These are phyloP conservation scores for Xylariaceae sp. DNA, from an alignment of 2,329 filamentous ascomycete genomes.

Conservation along the genomic window DNA sequence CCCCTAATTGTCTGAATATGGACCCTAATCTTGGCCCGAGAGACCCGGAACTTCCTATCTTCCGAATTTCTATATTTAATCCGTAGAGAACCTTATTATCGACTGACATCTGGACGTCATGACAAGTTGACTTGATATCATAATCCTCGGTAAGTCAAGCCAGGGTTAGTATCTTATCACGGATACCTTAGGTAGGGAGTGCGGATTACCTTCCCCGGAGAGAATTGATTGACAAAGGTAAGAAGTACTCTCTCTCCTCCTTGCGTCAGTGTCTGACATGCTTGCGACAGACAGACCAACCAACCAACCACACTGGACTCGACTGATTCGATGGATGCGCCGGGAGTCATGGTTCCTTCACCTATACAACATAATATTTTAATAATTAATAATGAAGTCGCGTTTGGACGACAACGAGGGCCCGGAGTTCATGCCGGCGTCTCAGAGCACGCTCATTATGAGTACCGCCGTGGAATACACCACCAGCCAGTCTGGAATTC, in stretches of 20 bases:
- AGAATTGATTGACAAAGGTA: not conserved
- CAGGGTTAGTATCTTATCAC: no score
- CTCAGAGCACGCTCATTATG: conserved; percentile 28
- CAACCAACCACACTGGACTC: no score
- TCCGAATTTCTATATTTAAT: not conserved
- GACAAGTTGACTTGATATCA: not conserved
- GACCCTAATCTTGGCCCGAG: no score
- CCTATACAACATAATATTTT: not conserved
- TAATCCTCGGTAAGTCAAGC: no score
- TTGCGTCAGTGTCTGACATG: not conserved
- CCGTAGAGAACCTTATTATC: not conserved
- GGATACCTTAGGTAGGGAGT: no score
- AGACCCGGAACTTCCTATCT: no score
- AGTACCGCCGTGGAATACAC: conserved; percentile 51
- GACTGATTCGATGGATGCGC: no score
- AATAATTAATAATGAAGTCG: not conserved
- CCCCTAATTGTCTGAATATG: no score
- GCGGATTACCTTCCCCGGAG: no score
- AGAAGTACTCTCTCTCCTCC: not conserved
- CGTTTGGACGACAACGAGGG: conserved; percentile 21
- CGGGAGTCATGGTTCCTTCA: no score
- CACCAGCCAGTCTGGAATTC: conserved; percentile 54
- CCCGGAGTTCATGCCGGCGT: conserved; percentile 13
- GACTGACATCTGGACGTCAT: not conserved
- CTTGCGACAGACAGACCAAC: no score